Base-by-base conservation (phyloP, 495 filamentous ascomycete genomes). In the Chaetomium cochliodes region DNA sequence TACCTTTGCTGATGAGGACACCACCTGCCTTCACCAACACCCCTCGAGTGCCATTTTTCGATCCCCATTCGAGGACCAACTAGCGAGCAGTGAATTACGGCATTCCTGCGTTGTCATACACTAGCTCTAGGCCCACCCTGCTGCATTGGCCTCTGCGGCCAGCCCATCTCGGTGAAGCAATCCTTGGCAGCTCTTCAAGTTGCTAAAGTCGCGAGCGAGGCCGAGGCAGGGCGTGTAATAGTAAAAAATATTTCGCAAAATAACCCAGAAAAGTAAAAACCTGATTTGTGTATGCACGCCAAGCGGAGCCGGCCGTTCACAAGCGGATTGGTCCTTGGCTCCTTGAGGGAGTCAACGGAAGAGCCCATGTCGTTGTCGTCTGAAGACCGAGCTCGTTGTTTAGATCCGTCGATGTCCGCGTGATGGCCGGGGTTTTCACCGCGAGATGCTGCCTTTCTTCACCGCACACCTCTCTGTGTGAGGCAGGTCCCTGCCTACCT, bases 221-320 rank as follows among this genome's bases (percentile, higher is more conserved):
- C 28, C 28, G 23, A 49, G 20, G n/a, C 26, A 22, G 22, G 49
- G 58, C 18, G 47, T n/a, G 26, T 6, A 50, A 9, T 47, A 8
- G 58, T 22, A 37, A 20, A 30, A 25, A 30, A 18, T 2, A 55
- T 11, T 20, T 47, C 57, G 39, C 56, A 60, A 60, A 22, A 51
- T 37, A 23, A 8, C 6, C 26, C 16, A 50, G 20, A 60, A 39
- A 60, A 20, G 11, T 18, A 37, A 37, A 37, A 37, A 37, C 58
- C n/a, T 37, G 44, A 51, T 60, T 30, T 50, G 8, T 18, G 46
- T 50, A 23, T 50, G 46, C 20, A 50, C 46, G 46, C 46, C 46
- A 50, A 50, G 20, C 5, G 46, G n/a, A 20, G 18, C n/a, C 46
- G 46, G 46, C n/a, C 2, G 18, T 50, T 23, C 33, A n/a, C 20